A percentile compares a stretch with the other conserved stretches of the same genome.
Conservation (phyloP, 1,284 basidiomycete species). For the Athelia sp. region DNA sequence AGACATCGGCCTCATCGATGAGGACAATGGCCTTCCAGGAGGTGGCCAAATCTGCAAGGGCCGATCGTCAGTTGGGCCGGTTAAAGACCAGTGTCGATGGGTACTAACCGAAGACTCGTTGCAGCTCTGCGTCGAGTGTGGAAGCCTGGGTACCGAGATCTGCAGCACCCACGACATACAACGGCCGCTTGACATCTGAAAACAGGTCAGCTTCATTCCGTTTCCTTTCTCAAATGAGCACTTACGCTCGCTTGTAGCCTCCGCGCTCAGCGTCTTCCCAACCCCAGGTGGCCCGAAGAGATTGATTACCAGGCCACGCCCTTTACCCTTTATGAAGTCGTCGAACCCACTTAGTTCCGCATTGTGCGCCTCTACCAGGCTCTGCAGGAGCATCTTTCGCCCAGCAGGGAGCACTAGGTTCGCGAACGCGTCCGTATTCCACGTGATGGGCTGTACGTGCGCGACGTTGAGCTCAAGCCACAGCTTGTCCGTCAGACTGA, state of each 20-base stretch:
- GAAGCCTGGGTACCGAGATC: constrained; percentile 49
- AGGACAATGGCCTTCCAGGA: constrained; percentile 61
- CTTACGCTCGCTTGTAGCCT: constrained; percentile 1
- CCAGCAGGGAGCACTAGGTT: constrained; percentile 50
- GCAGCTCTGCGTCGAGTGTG: constrained; percentile 35
- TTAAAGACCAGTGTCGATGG: background rate
- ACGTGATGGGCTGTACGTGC: constrained; percentile 42
- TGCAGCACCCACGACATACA: constrained; percentile 55
- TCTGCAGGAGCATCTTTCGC: constrained; percentile 48
- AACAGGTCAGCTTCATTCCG: too few species aligned
- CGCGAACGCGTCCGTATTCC: constrained; percentile 53
- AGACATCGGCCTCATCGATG: constrained; percentile 61
- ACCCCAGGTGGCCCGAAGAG: constrained; percentile 59
- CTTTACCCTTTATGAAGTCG: constrained; percentile 60
- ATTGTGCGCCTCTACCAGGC: constrained; percentile 54
- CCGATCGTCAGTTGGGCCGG: too few species aligned
- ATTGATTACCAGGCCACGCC: constrained; percentile 55
- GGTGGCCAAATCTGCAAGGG: constrained; percentile 36
- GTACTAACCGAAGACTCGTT: constrained; percentile 31
- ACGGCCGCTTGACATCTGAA: too few species aligned
- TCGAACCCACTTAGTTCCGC: constrained; percentile 43
- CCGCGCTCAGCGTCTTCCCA: constrained; percentile 33
- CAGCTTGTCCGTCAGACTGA: constrained; percentile 51
- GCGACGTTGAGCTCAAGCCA: constrained; percentile 61
- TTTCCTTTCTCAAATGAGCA: constrained; percentile 53